Percentiles rank a stretch among this genome's conserved stretches.
phyloP scores from a whole-genome alignment of 2,329 filamentous ascomycete species.

The Corinectria fuckeliana region DNA sequence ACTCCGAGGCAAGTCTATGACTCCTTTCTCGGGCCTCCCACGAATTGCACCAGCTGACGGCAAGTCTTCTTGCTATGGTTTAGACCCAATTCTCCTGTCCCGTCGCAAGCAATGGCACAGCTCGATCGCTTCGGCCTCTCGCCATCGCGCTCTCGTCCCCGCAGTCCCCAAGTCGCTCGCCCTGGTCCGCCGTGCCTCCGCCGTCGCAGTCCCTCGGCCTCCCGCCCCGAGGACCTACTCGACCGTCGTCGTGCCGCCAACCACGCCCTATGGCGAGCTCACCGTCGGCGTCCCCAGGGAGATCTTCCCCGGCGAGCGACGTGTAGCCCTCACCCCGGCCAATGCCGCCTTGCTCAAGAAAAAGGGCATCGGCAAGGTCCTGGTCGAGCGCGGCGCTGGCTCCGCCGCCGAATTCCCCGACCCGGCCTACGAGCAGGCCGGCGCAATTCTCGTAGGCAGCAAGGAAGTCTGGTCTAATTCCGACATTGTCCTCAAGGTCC shows the following conservation, averaged over 20 bases:
- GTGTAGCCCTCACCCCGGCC: slow-evolving; percentile 83
- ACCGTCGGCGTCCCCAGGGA: slow-evolving; percentile 82
- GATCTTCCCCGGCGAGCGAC: slow-evolving; percentile 78
- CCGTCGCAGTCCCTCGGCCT: slow-evolving; percentile 31
- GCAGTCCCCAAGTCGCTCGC: slow-evolving; percentile 43
- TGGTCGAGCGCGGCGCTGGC: slow-evolving; percentile 84
- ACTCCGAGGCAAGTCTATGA: slow-evolving; percentile 26
- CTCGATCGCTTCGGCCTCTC: slow-evolving; percentile 38
- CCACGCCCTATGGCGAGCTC: slow-evolving; percentile 72
- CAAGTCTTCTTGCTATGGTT: slow-evolving; percentile 1
- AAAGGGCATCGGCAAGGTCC: slow-evolving; percentile 79
- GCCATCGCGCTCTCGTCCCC: slow-evolving; percentile 38
- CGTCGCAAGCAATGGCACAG: slow-evolving; percentile 49
- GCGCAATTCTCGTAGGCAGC: slow-evolving; percentile 76
- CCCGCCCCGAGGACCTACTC: slow-evolving; percentile 45
- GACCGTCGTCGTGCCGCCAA: slow-evolving; percentile 48
- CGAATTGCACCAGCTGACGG: slow-evolving; percentile 14
- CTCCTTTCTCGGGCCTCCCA: not conserved
- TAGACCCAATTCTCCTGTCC: slow-evolving; percentile 32
- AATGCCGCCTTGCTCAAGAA: slow-evolving; percentile 84
- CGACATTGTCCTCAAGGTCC: slow-evolving; percentile 85
- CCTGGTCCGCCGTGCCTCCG: slow-evolving; percentile 49
- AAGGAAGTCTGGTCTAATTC: slow-evolving; percentile 74
- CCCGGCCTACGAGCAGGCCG: slow-evolving; percentile 76
- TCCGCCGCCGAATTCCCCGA: slow-evolving; percentile 78